These are phyloP conservation scores for Arachnopeziza araneosa DNA, from an alignment of 2,329 filamentous ascomycete species.

Conservation along the genomic window DNA sequence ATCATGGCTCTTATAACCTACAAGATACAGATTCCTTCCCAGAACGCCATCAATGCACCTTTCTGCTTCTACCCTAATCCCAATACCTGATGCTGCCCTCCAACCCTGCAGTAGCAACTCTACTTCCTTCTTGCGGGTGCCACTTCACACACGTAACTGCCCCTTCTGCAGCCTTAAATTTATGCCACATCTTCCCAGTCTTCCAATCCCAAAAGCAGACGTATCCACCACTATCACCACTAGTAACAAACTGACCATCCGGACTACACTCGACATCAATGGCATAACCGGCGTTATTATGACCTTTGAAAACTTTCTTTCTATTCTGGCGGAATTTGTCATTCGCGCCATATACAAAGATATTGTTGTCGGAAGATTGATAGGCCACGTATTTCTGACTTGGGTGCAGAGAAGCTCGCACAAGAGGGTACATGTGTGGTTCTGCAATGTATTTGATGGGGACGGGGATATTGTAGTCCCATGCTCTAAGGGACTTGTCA, in stretches of 20 bases:
- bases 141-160: constrained; percentile 84
- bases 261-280: constrained; percentile 85
- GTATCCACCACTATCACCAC: constrained; percentile 81
- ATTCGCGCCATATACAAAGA: constrained; percentile 88
- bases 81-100: constrained; percentile 88
- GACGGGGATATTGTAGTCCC: constrained; percentile 98
- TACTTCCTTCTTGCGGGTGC: constrained; percentile 97
- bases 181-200: constrained; percentile 98
- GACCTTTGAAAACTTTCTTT: constrained; percentile 93
- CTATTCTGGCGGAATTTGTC: constrained; percentile 97
- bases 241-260: constrained; percentile 85
- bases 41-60: background rate
- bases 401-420: constrained; percentile 76
- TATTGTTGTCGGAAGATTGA: constrained; percentile 92
- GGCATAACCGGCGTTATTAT: constrained; percentile 92
- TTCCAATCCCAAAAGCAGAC: constrained; percentile 99
- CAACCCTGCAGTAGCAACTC: constrained; percentile 84
- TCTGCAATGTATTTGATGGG: constrained; percentile 98
- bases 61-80: constrained; percentile 54
- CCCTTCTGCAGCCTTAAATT: constrained; percentile 78
- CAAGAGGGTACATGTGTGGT: constrained; percentile 96
- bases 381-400: constrained; percentile 92
- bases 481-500: constrained; percentile 91
- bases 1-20: background rate
- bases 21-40: background rate